These are phyloP conservation scores for Papiliotrema flavescens DNA, from an alignment of 1,284 basidiomycete genomes.

Conservation along the genomic window DNA sequence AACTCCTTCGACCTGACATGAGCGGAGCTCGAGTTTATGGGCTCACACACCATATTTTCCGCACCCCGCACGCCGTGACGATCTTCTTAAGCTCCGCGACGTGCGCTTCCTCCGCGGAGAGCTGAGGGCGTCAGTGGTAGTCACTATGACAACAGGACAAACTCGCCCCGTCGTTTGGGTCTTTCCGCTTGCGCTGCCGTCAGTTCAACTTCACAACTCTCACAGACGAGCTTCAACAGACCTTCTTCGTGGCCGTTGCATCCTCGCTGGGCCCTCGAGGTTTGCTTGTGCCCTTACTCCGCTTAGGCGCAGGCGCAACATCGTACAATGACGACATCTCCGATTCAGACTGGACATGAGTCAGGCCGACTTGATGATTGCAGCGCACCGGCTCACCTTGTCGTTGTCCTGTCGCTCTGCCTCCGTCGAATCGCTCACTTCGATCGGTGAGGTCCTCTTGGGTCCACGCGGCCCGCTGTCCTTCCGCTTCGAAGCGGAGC, in stretches of 20 bases:
- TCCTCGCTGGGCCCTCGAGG: background rate
- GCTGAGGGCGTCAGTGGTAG: constrained; percentile 12
- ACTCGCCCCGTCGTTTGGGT: constrained; percentile 35
- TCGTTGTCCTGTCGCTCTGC: background rate
- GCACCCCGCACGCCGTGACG: constrained; percentile 71
- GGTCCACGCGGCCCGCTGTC: background rate
- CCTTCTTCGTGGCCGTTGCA: constrained; percentile 7
- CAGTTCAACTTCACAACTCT: constrained; percentile 11
- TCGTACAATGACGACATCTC: constrained; percentile 33
- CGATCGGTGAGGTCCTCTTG: background rate
- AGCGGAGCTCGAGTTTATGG: background rate
- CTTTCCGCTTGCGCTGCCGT: constrained; percentile 16
- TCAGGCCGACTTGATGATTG: no score
- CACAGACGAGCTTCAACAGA: constrained; percentile 46
- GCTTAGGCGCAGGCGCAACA: constrained; percentile 7
- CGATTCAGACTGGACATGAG: constrained; percentile 9
- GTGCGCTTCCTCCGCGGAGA: constrained; percentile 35
- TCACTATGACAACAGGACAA: no score
- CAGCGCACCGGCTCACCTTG: background rate
- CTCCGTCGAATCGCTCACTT: background rate
- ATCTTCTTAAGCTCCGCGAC: constrained; percentile 50
- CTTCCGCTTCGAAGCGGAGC: no score
- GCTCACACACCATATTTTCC: constrained; percentile 67
- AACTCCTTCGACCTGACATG: constrained; percentile 59
- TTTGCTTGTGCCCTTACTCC: background rate